Evolutionary conservation across 495 filamentous ascomycete genomes (phyloP), one percentile per base, ranked within the genome.

Genomic region (Penicillium subrubescens): DNA sequence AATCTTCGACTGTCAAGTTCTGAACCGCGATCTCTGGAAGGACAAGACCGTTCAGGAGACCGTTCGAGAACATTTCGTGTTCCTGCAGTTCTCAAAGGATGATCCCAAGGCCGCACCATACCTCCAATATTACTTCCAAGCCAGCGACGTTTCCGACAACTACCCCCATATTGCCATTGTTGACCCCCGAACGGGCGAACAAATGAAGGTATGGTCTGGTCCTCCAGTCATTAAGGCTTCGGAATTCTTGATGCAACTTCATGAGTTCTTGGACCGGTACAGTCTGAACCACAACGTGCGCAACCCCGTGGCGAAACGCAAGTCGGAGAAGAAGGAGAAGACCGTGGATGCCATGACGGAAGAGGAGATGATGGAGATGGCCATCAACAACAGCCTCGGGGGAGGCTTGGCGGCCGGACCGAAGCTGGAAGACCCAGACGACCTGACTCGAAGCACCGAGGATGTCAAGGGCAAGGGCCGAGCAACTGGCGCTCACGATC

Each of bases 21-120:
- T 99, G 15, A 99, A 99, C 72, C 86, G 95, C 25, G 95, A 99
- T 71, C 85, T 97, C 52, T 99, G 95, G 95, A 98, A 97, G 75
- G 87, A 94, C 64, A 68, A 83, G 57, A 82, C 87, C 10, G 87
- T 99, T 58, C 85, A 84, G 69, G 88, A 91, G 15, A 90, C 96
- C 1, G 82, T 99, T 43, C 87, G 84, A 74, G 93, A 97, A 71
- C 92, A 97, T 73, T 99, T 98, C 71, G 84, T 99, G 59, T 98
- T 99, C 75, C 81, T 98, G 70, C 95, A 99, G 72, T 97, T 91
- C 77, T 84, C 87, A 52, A 95, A 96, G 76, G 85, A 89, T 59
- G 93, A 97, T 67, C 82, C 84, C 2, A 81, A 86, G 17, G 93
- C 91, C 1, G 80, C 83, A 43, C 86, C 92, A 58, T 99, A 97